Evolutionary conservation across 2,329 filamentous ascomycete species (phyloP), one percentile per base, ranked within the genome.

Genomic region (Aspergillus sp.): DNA sequence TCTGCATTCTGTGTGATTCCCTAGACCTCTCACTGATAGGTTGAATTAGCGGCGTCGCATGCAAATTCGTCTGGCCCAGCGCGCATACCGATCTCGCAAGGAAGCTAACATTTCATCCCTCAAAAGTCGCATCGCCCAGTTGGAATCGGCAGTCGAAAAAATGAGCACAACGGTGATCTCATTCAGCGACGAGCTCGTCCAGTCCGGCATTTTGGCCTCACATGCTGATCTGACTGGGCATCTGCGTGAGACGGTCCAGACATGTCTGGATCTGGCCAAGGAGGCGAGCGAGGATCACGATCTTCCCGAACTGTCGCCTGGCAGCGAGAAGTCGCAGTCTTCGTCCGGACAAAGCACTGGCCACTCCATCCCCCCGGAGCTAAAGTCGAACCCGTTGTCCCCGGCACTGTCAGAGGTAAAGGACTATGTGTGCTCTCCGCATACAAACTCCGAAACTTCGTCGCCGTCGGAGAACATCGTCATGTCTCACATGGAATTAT

Each of bases 21-120:
- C 10, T 46, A 6, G 16, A 24, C 20, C 22, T 24, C 16, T 31
- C 6, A 36, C 47, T 62, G 36, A 60, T 39, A 0, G 16, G 16
- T 4, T 26, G 5, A 2, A 14, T 31, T 24, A 70, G 68, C 66
- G 67, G 42, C 58, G 68, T 9, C 67, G 68, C 29, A 64, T 63
- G 60, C 68, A 70, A 57, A 68, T 67, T 36, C 67, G 68, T 36
- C 58, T 68, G 42, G 68, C 67, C 16, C 68, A 70, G 60, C 65
- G 67, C 6, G 68, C 68, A 3, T 70, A 69, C 58, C 67, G 68
- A 18, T 69, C 66, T 16, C 66, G 68, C 26, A 69, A 69, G 47
- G 66, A 70, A 56, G 66, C 63, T 4, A 63, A 56, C 32, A 54
- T 66, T 11, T 59, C 62, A n/a, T 56, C 57, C 11, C 59, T 67